Percentiles rank a stretch among this genome's conserved stretches.
These are phyloP conservation scores for Evernia prunastri DNA, from an alignment of 495 filamentous ascomycete species.

Conservation along the genomic window DNA sequence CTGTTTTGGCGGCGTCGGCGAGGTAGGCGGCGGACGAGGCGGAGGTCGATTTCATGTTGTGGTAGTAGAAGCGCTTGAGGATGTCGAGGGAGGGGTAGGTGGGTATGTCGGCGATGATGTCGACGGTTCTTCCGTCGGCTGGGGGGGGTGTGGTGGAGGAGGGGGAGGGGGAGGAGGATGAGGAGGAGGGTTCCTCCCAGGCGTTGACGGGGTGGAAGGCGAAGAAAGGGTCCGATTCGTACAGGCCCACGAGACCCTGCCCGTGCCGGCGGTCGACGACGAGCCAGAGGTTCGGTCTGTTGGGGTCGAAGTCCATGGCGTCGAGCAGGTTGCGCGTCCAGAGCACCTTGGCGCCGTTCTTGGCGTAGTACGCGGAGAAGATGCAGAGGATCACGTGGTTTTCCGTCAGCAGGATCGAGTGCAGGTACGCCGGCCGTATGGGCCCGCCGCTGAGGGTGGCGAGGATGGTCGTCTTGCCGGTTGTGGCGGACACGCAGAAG, in stretches of 20 bases:
- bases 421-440: constrained; percentile 55
- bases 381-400: constrained; percentile 63
- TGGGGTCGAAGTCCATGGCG: constrained; percentile 48
- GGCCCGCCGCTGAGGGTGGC: constrained; percentile 52
- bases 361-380: constrained; percentile 48
- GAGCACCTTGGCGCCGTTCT: constrained; percentile 44
- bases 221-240: constrained; percentile 58
- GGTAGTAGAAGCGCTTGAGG: constrained; percentile 44
- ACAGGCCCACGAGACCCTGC: constrained; percentile 52
- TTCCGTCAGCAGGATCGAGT: constrained; percentile 63
- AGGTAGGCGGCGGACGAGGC: constrained; percentile 31
- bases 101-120: constrained; percentile 54
- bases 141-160: too few species aligned
- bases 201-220: constrained; percentile 73
- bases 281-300: constrained; percentile 55
- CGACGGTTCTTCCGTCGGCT: too few species aligned
- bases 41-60: constrained; percentile 48
- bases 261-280: constrained; percentile 52
- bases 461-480: constrained; percentile 61
- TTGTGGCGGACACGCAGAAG: constrained; percentile 53
- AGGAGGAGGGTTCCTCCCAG: constrained; percentile 56
- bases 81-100: constrained; percentile 42
- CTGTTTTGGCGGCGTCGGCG: constrained; percentile 27
- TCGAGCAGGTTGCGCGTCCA: constrained; percentile 53
- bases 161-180: too few species aligned